These are phyloP conservation scores for Diutina ranongensis DNA, from an alignment of 1,139 yeast genomes.

Conservation along the genomic window DNA sequence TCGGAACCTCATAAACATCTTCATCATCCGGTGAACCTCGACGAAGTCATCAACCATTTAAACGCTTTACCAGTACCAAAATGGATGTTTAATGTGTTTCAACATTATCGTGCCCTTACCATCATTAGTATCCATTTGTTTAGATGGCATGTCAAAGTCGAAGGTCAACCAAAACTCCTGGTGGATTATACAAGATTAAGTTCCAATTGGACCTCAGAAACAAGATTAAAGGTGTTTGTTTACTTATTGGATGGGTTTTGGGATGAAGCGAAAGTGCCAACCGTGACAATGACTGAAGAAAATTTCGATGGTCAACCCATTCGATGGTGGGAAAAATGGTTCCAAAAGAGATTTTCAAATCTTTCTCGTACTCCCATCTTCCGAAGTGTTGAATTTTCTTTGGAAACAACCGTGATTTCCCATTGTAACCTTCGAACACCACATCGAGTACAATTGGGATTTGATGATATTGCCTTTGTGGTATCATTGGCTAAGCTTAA, in stretches of 20 bases:
- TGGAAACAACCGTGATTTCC: not conserved
- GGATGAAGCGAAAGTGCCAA: slow-evolving; percentile 10
- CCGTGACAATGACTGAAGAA: slow-evolving; percentile 11
- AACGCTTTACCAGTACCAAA: not conserved
- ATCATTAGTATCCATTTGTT: slow-evolving; percentile 19
- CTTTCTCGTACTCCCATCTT: not conserved
- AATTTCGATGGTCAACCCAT: slow-evolving; percentile 7
- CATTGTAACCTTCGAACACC: not conserved
- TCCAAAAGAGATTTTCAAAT: not conserved
- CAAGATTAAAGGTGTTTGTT: slow-evolving; percentile 15
- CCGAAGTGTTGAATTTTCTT: not conserved
- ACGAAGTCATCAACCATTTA: not conserved
- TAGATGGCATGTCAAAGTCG: slow-evolving; percentile 15
- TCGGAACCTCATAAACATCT: no score
- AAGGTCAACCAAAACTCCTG: slow-evolving; percentile 13
- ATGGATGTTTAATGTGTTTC: not conserved
- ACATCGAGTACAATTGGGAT: not conserved
- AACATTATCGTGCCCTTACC: not conserved
- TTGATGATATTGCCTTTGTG: not conserved
- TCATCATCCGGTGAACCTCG: not conserved
- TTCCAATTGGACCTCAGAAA: slow-evolving; percentile 12
- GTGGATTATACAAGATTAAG: slow-evolving; percentile 25
- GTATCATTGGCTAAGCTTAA: not conserved
- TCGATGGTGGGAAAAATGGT: not conserved
- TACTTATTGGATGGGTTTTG: slow-evolving; percentile 22